Base-by-base conservation (phyloP, 768 basidiomycete genomes). In the Mycena kentingensis region DNA sequence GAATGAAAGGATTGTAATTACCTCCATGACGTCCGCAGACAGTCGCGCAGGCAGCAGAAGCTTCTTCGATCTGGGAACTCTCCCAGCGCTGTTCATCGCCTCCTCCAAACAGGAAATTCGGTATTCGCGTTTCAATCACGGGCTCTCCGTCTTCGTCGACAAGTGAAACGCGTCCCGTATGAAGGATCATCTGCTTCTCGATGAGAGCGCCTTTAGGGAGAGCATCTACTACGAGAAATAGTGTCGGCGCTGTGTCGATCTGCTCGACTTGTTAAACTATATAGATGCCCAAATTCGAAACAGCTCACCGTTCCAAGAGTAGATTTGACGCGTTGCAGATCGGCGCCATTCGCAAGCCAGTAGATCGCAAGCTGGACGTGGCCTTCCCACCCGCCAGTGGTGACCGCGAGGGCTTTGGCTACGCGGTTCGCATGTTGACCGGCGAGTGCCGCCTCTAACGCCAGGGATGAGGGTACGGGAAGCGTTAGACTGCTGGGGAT, bases 401-500 rank as follows among this genome's bases (percentile, higher is more conserved):
- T 80, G 31, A 72, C 76, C 58, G 76, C 71, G 22, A 95, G 68
- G 0, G 86, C 87, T 4, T 76, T 69, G 0, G 79, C 69, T 25
- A 98, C 79, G 38, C 91, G 82, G 8, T 75, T 66, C 2, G 85
- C 84, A 65, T 99, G 97, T 62, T 98, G 95, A 35, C 84, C 77
- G 1, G 82, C 78, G 7, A 98, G 74, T 1, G 89, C 87, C 2
- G 82, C 76, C 69, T 98, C 92, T 11, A 73, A 62, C 0, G 81
- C 70, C 46, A 90, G 65, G 10, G 78, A 84, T 3, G 55, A 68
- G 13, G 85, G 80, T 2, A 75, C 69, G 8, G 94, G 87, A 3
- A 98, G 73, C 2, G 76, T 65, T 25, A 98, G 74, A 39, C 74
- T 83, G 39, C 83, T 73, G 1, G 97, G 96, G 26, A 94, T 74